These are phyloP conservation scores for Ceratobasidium sp. DNA, from an alignment of 1,284 basidiomycete genomes.

Conservation along the genomic window DNA sequence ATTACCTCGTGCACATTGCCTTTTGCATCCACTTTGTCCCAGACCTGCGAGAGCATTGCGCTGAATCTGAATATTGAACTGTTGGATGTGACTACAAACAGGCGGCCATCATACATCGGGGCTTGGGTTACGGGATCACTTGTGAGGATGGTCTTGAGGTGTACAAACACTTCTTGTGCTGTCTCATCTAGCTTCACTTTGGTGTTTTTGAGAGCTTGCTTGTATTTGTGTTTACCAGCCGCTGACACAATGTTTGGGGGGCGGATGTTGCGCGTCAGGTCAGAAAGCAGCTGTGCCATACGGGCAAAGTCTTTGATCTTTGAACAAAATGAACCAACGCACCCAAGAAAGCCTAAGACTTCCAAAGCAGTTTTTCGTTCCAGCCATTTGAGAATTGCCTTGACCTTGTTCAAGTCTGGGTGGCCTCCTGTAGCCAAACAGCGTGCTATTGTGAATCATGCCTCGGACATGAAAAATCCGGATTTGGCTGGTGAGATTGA, in stretches of 20 bases:
- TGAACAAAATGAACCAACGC: slow-evolving; percentile 25
- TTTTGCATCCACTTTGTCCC: too few species aligned
- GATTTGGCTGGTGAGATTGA: slow-evolving; percentile 43
- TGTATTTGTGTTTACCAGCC: slow-evolving; percentile 22
- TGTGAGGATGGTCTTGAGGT: slow-evolving; percentile 55
- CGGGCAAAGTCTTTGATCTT: slow-evolving; percentile 49
- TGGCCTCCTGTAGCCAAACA: slow-evolving; percentile 45
- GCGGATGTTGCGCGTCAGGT: slow-evolving; percentile 52
- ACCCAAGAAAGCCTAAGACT: slow-evolving; percentile 46
- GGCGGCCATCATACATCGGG: slow-evolving; percentile 56
- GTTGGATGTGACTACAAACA: slow-evolving; percentile 60
- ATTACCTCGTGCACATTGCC: too few species aligned
- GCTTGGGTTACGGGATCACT: slow-evolving; percentile 56
- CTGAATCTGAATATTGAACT: slow-evolving; percentile 52
- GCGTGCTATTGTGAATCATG: slow-evolving; percentile 36
- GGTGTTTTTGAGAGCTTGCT: slow-evolving; percentile 41
- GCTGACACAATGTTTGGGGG: neutral
- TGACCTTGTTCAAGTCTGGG: slow-evolving; percentile 43
- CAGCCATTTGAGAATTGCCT: slow-evolving; percentile 47
- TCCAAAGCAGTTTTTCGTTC: slow-evolving; percentile 40
- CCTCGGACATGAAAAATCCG: slow-evolving; percentile 46
- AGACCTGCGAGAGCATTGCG: too few species aligned
- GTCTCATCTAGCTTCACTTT: too few species aligned
- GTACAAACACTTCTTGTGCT: slow-evolving; percentile 55
- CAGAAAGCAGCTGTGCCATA: slow-evolving; percentile 53